Conservation (phyloP, 176 grass and related monocot genomes). For the Carex kokanica region DNA sequence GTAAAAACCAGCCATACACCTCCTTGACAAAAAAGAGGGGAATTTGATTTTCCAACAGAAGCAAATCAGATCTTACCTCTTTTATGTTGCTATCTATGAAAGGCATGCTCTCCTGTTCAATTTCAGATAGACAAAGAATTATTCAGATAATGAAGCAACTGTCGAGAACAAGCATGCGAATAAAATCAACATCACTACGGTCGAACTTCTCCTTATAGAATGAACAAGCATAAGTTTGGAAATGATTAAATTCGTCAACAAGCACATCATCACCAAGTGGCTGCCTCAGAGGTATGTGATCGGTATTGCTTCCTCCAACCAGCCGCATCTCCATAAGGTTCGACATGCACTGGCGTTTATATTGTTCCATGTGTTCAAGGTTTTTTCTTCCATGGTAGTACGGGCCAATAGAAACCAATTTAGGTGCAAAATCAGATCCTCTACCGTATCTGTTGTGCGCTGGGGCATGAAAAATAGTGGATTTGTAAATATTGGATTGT, state of each 20-base stretch:
- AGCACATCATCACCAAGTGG: too few relatives aligned
- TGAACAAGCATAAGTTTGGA: not conserved
- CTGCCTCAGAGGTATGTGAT: too few relatives aligned
- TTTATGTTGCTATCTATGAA: not conserved
- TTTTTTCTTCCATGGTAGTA: not conserved
- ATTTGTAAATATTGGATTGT: too few relatives aligned
- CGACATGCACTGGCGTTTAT: not conserved
- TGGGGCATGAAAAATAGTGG: not conserved
- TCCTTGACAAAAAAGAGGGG: slow-evolving; percentile 3
- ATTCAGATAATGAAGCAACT: slow-evolving; percentile 10
- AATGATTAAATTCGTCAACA: too few relatives aligned
- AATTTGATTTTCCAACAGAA: too few relatives aligned
- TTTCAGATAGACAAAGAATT: not conserved
- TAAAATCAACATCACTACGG: not conserved
- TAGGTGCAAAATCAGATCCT: not conserved
- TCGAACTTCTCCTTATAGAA: not conserved
- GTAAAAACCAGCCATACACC: too few relatives aligned
- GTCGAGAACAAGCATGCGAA: not conserved
- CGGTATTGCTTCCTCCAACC: too few relatives aligned
- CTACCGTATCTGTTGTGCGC: not conserved
- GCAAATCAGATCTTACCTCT: too few relatives aligned
- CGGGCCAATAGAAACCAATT: slow-evolving; percentile 19
- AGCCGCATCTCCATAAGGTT: not conserved
- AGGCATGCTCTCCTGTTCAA: not conserved
- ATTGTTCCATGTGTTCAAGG: not conserved